Evolutionary conservation across 306 rosid species (phyloP).

Genomic region (barrel medic (Medicago truncatula)): MtrunA17r5.0-ANR NC_053049.1:28992001-28992500

Average conservation of each 20-base stretch:
- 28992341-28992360: slow-evolving; percentile 43
- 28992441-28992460: too few species aligned
- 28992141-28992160: slow-evolving; percentile 49
- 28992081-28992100: slow-evolving; percentile 49
- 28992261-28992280: slow-evolving; percentile 46
- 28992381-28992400: slow-evolving; percentile 25
- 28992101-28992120: slow-evolving; percentile 44
- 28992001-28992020: slow-evolving; percentile 36
- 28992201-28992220: slow-evolving; percentile 55
- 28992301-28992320: slow-evolving; percentile 37
- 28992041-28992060: slow-evolving; percentile 34
- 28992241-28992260: slow-evolving; percentile 38
- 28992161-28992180: slow-evolving; percentile 4
- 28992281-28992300: slow-evolving; percentile 47
- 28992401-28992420: not conserved
- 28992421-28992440: too few species aligned
- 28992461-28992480: too few species aligned
- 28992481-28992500: too few species aligned
- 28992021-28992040: slow-evolving; percentile 39
- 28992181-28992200: slow-evolving; percentile 30
- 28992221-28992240: slow-evolving; percentile 49
- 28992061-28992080: slow-evolving; percentile 21
- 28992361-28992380: slow-evolving; percentile 46
- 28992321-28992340: slow-evolving; percentile 30
- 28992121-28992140: slow-evolving; percentile 49